Conservation (phyloP, 768 basidiomycete genomes). For the Boletus barrowsii region DNA sequence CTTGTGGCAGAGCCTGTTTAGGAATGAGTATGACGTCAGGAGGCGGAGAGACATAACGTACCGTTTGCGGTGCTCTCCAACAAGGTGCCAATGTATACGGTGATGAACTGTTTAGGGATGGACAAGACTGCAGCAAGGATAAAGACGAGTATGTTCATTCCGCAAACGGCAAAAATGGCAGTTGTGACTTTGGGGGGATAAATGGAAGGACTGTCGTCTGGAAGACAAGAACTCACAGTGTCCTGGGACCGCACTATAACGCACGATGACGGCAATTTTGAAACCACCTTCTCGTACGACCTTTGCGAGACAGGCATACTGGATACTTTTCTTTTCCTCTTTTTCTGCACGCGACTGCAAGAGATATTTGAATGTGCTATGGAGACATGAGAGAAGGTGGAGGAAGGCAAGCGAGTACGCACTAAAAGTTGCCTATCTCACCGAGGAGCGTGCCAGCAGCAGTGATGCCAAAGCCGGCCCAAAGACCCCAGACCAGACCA, state of each 20-base stretch:
- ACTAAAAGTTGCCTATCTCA: conserved; percentile 88
- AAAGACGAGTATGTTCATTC: conserved; percentile 80
- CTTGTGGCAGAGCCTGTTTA: conserved; percentile 24
- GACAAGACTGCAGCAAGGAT: conserved; percentile 76
- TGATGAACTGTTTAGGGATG: conserved; percentile 87
- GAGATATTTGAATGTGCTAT: conserved; percentile 79
- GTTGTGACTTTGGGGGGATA: conserved; percentile 62
- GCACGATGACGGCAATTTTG: conserved; percentile 72
- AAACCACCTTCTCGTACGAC: conserved; percentile 87
- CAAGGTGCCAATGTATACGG: conserved; percentile 86
- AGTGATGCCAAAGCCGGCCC: conserved; percentile 85
- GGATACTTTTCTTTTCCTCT: conserved; percentile 53
- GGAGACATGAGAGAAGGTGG: conserved; percentile 12
- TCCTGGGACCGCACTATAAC: conserved; percentile 80
- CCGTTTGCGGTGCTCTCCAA: conserved; percentile 47
- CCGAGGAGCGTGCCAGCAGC: conserved; percentile 80
- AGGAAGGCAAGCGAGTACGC: conserved; percentile 27
- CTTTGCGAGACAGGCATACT: conserved; percentile 60
- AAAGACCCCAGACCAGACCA: conserved; percentile 87
- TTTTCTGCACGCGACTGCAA: conserved; percentile 75
- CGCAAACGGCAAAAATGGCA: conserved; percentile 84
- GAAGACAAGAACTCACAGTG: conserved; percentile 55
- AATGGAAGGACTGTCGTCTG: not conserved
- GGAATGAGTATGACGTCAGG: conserved; percentile 1
- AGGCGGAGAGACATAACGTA: conserved; percentile 4